Conservation (phyloP, 495 filamentous ascomycete genomes). For the Penicillium psychrofluorescens region DNA sequence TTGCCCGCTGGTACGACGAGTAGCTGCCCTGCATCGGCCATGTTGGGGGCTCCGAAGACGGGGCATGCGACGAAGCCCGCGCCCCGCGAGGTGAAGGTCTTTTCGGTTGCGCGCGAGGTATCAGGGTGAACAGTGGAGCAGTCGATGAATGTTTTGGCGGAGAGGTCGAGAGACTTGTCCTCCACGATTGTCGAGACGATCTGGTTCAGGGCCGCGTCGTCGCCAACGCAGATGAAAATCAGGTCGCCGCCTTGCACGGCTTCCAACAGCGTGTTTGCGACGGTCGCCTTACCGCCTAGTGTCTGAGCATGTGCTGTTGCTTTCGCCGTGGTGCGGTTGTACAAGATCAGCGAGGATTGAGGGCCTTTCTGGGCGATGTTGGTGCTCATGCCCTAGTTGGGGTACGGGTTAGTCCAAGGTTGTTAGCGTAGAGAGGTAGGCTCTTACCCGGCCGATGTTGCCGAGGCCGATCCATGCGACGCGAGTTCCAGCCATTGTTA, state of each 20-base stretch:
- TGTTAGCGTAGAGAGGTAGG: neutral
- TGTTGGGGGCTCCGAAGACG: constrained; percentile 74
- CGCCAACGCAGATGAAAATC: constrained; percentile 77
- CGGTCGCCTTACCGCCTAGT: constrained; percentile 50
- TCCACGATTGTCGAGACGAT: constrained; percentile 42
- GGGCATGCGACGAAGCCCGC: constrained; percentile 74
- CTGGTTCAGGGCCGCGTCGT: constrained; percentile 62
- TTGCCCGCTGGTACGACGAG: constrained; percentile 72
- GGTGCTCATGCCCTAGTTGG: constrained; percentile 69
- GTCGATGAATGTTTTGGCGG: constrained; percentile 53
- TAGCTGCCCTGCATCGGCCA: constrained; percentile 69
- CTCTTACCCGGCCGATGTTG: constrained; percentile 78
- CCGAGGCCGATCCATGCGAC: constrained; percentile 79
- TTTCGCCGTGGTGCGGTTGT: constrained; percentile 66
- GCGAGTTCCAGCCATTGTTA: constrained; percentile 13
- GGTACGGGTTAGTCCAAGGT: constrained; percentile 1
- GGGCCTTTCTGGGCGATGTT: constrained; percentile 75
- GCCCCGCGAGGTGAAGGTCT: constrained; percentile 46
- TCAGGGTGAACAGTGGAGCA: constrained; percentile 86
- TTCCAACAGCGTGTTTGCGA: constrained; percentile 53
- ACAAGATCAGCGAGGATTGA: constrained; percentile 64
- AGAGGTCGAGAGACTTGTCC: constrained; percentile 34
- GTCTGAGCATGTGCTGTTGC: constrained; percentile 47
- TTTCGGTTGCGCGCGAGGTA: constrained; percentile 58
- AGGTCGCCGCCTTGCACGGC: constrained; percentile 64